A percentile compares a stretch with the other conserved stretches of the same genome.
phyloP scores from a whole-genome alignment of 164 flowering plant genomes.

The Euptelea pleiosperma region DNA sequence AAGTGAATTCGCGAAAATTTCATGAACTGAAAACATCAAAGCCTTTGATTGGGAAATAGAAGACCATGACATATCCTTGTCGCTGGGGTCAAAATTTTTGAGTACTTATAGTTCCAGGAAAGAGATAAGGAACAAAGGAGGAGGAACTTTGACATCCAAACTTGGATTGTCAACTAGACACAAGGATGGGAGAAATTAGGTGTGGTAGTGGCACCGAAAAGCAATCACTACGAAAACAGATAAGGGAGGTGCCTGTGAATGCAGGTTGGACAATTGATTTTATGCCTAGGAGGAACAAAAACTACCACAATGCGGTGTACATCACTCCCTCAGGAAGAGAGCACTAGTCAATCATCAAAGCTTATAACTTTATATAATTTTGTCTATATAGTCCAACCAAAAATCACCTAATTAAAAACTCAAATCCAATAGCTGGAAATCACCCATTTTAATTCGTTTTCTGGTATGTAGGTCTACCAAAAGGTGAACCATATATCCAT shows the following conservation, averaged over 20 bases:
- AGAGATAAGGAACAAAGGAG: constrained; percentile 24
- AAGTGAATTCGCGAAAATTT: constrained; percentile 23
- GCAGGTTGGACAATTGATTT: constrained; percentile 77
- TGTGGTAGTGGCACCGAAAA: constrained; percentile 29
- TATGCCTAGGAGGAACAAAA: constrained; percentile 50
- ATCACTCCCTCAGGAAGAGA: constrained; percentile 50
- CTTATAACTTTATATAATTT: no score
- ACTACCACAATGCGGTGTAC: constrained; percentile 72
- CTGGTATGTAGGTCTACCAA: no score
- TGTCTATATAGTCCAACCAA: no score
- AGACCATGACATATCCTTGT: constrained; percentile 35
- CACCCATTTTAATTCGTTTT: no score
- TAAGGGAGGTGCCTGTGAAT: constrained; percentile 41
- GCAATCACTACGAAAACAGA: constrained; percentile 47
- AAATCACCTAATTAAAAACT: no score
- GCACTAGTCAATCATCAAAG: constrained; percentile 75
- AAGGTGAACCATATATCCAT: no score
- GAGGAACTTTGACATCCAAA: constrained; percentile 27
- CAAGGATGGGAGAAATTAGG: constrained; percentile 30
- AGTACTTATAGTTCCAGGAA: constrained; percentile 22
- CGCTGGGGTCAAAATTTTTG: constrained; percentile 19
- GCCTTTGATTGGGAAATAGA: constrained; percentile 30
- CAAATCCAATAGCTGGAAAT: no score
- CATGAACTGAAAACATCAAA: constrained; percentile 29
- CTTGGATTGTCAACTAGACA: constrained; percentile 14